Evolutionary conservation across 345 rosid species (phyloP).

Genomic region (Melaleuca quinquenervia): DNA sequence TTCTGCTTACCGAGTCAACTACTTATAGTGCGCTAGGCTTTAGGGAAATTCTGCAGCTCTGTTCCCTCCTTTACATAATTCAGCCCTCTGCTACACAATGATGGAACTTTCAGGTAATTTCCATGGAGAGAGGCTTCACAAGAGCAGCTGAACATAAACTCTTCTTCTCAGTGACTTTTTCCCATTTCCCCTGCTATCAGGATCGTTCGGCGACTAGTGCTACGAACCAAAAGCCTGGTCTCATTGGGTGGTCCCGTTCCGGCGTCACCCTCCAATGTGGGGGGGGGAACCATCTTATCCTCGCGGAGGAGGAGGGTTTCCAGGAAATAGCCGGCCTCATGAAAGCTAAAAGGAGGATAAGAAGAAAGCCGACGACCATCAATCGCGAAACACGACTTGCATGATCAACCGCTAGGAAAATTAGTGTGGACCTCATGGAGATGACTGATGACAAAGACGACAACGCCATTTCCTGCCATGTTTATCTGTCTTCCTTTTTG

Average conservation of each 20-base stretch:
- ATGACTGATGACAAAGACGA: background rate
- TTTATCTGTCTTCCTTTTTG: background rate
- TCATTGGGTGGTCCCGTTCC: background rate
- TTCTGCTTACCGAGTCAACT: background rate
- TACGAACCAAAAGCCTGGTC: background rate
- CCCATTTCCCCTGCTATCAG: background rate
- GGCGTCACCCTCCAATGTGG: background rate
- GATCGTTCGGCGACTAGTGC: background rate
- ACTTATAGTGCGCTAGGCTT: no score
- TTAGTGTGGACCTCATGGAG: background rate
- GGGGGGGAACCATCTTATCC: background rate
- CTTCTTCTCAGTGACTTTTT: background rate
- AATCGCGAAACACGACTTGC: background rate
- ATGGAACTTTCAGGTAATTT: background rate
- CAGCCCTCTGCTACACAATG: background rate
- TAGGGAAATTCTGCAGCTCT: background rate
- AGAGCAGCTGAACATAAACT: background rate
- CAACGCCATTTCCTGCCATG: background rate
- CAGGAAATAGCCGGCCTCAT: background rate
- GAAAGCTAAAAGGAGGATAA: background rate
- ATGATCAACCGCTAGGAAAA: background rate
- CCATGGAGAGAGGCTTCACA: background rate
- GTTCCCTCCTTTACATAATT: background rate
- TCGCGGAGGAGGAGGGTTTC: background rate
- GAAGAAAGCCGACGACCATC: background rate